These are phyloP conservation scores for Heracleum sosnowskyi DNA, from an alignment of 129 eudicot species.

Conservation along the genomic window DNA sequence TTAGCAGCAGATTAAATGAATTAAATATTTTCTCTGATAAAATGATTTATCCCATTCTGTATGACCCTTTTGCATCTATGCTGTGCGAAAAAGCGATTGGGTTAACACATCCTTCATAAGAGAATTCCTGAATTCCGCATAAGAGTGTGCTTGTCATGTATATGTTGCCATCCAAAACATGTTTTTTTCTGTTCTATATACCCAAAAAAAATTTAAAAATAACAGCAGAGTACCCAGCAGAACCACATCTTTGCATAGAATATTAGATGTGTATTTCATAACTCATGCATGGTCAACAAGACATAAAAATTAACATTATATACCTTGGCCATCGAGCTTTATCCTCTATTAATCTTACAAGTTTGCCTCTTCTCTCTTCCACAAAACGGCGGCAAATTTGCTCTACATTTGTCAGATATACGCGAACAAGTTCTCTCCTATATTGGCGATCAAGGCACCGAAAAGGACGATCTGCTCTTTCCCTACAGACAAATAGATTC, in stretches of 20 bases:
- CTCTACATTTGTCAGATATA: conserved; percentile 76
- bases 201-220: not conserved
- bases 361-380: conserved; percentile 45
- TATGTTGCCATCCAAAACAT: too few relatives aligned
- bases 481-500: conserved; percentile 45
- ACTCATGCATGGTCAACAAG: not conserved
- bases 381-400: conserved; percentile 55
- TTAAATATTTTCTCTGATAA: too few relatives aligned
- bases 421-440: conserved; percentile 95
- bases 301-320: not conserved
- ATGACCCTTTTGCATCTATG: not conserved
- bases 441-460: conserved; percentile 91
- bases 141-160: not conserved
- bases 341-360: conserved; percentile 46
- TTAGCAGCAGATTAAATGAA: not conserved
- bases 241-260: not conserved
- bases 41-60: not conserved
- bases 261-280: not conserved
- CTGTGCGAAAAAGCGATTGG: not conserved
- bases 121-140: not conserved
- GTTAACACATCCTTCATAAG: not conserved
- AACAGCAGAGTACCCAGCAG: not conserved
- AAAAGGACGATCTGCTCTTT: conserved; percentile 75
- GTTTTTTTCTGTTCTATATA: not conserved
- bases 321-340: conserved; percentile 64